phyloP scores from a whole-genome alignment of 2,329 filamentous ascomycete genomes.

The Phialocephala subalpina region DNA sequence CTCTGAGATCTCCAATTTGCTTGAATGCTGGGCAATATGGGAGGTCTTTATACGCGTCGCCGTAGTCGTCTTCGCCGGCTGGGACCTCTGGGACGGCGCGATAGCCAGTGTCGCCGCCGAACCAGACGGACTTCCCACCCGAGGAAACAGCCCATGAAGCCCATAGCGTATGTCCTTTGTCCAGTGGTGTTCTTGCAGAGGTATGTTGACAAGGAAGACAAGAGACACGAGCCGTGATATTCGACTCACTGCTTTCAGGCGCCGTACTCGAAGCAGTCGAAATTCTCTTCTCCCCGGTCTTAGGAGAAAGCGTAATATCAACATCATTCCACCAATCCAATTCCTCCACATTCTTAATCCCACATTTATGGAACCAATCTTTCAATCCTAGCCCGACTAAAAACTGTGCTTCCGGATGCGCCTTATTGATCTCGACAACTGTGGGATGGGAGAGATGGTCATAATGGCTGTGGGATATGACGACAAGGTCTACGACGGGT shows the following conservation, averaged over 20 bases:
- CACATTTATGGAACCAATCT: slow-evolving; percentile 77
- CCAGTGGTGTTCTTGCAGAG: slow-evolving; percentile 69
- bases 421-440: slow-evolving; percentile 72
- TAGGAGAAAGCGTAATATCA: slow-evolving; percentile 69
- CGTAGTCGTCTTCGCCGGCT: slow-evolving; percentile 73
- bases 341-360: slow-evolving; percentile 82
- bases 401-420: slow-evolving; percentile 83
- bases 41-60: slow-evolving; percentile 67
- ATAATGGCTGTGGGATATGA: slow-evolving; percentile 73
- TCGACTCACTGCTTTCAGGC: slow-evolving; percentile 42
- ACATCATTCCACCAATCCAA: slow-evolving; percentile 95
- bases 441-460: slow-evolving; percentile 87
- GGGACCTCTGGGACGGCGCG: slow-evolving; percentile 75
- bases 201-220: slow-evolving; percentile 89
- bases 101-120: slow-evolving; percentile 84
- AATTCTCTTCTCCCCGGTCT: slow-evolving; percentile 40
- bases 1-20: slow-evolving; percentile 80
- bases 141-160: slow-evolving; percentile 83
- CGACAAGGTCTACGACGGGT: slow-evolving; percentile 74
- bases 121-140: slow-evolving; percentile 81
- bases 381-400: slow-evolving; percentile 87
- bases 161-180: slow-evolving; percentile 84
- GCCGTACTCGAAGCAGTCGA: slow-evolving; percentile 42
- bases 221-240: slow-evolving; percentile 75
- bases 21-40: slow-evolving; percentile 85